Conservation (phyloP, 2,329 filamentous ascomycete genomes). For the Mycosphaerelloides madeirae region DNA sequence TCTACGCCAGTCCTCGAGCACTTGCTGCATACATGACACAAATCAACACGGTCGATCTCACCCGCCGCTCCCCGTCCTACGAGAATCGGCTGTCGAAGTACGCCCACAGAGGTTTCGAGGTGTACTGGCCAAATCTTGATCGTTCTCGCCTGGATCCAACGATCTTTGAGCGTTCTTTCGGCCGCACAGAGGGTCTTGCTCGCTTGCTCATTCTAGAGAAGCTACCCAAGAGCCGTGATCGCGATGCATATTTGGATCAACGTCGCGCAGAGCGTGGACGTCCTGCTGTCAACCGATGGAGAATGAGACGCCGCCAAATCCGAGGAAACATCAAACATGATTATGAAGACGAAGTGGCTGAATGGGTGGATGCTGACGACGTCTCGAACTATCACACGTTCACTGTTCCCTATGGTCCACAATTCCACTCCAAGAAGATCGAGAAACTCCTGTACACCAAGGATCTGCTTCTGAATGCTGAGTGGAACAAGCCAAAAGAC, state of each 20-base stretch:
- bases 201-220: conserved; percentile 75
- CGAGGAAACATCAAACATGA: conserved; percentile 70
- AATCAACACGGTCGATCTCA: conserved; percentile 73
- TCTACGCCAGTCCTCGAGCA: conserved; percentile 73
- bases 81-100: conserved; percentile 85
- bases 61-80: conserved; percentile 76
- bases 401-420: conserved; percentile 61
- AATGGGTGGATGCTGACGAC: conserved; percentile 74
- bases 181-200: conserved; percentile 69
- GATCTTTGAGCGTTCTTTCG: conserved; percentile 78
- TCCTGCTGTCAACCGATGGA: conserved; percentile 48
- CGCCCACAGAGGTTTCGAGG: conserved; percentile 76
- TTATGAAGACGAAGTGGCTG: conserved; percentile 74
- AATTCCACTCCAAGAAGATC: conserved; percentile 60
- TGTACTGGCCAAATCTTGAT: conserved; percentile 72
- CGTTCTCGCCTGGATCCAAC: conserved; percentile 75
- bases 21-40: conserved; percentile 77
- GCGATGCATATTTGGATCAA: conserved; percentile 66
- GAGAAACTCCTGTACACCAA: conserved; percentile 78
- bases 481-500: conserved; percentile 76
- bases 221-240: conserved; percentile 62
- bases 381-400: conserved; percentile 68
- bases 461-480: conserved; percentile 75
- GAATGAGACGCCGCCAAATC: conserved; percentile 41
- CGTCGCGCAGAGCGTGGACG: conserved; percentile 68